Base-by-base conservation (phyloP, 2,329 filamentous ascomycete species). In the Gnomoniopsis sp. region DNA sequence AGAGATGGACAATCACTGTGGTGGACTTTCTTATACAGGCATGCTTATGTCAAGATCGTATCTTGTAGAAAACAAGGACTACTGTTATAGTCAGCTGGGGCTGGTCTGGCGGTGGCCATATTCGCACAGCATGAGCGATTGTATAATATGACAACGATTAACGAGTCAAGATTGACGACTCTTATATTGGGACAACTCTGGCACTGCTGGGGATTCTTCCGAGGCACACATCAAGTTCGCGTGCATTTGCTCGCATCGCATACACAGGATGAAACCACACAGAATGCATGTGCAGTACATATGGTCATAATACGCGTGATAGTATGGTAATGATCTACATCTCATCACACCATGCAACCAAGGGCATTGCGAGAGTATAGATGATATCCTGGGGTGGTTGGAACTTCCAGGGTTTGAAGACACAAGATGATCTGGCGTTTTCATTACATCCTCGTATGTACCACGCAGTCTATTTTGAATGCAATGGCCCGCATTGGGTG, bases 141-240 rank as follows among this genome's bases (percentile, higher is more conserved):
- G 59, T 59, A 61, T 61, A 61, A 59, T 59, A 53, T 53, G 30
- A 59, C 48, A 61, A 56, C 33, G 56, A 59, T 59, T 59, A 44
- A 61, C 44, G 59, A 56, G 59, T 61, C 59, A 61, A 53, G 59
- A 59, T 53, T 61, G 49, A 61, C 53, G 59, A 61, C 53, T 53
- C 53, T 56, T 49, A 49, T 49, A 52, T 34, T 56, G 56, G 50
- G 57, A 61, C 49, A 26, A 55, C 51, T 58, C 59, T 59, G 55
- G 59, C 59, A 61, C 57, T 59, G 48, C 52, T 53, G 46, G 34
- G 53, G 55, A 59, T 61, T 59, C 55, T 59, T 61, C 55, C 47
- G 41, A 52, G 49, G 49, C 3, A 1, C 36, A 2, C 7, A 4
- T 41, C 1, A 41, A 41, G 36, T 4, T 41, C 12, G 36, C 17